Percentiles rank a stretch among this genome's conserved stretches.
Evolutionary conservation across 1,284 basidiomycete species (phyloP).

Genomic region (Ceratobasidium sp.): DNA sequence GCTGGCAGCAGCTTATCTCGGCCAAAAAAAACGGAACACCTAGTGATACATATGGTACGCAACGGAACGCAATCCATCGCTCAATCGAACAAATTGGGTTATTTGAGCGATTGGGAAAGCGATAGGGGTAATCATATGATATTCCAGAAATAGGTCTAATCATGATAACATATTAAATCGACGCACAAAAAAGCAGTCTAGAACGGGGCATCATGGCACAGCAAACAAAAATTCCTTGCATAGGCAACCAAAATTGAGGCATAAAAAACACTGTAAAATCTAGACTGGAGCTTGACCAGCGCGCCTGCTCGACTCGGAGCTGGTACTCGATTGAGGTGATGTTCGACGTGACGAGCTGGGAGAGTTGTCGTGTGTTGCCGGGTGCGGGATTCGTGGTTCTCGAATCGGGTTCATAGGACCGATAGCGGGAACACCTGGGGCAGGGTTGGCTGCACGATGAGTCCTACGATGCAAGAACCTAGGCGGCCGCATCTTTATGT

Average conservation of each 20-base stretch:
- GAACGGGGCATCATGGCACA: background rate
- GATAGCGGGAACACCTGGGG: background rate
- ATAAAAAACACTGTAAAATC: background rate
- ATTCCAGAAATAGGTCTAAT: too few relatives aligned
- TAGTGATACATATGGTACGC: too few relatives aligned
- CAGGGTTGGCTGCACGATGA: background rate
- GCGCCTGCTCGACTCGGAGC: background rate
- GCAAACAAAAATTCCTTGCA: too few relatives aligned
- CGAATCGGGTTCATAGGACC: background rate
- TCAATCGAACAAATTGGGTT: too few relatives aligned
- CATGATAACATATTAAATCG: too few relatives aligned
- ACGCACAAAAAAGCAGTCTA: too few relatives aligned
- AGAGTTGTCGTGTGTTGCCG: background rate
- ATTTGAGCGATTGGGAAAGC: too few relatives aligned
- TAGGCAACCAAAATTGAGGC: too few relatives aligned
- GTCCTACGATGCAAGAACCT: conserved; percentile 12
- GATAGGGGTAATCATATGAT: too few relatives aligned
- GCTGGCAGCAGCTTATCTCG: too few relatives aligned
- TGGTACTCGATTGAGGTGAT: background rate
- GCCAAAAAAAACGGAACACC: too few relatives aligned
- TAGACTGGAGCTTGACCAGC: background rate
- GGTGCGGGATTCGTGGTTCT: background rate
- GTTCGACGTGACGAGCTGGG: background rate
- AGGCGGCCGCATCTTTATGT: background rate
- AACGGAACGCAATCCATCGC: too few relatives aligned